Evolutionary conservation across 768 basidiomycete species (phyloP).

Genomic region (Zangia roseola): DNA sequence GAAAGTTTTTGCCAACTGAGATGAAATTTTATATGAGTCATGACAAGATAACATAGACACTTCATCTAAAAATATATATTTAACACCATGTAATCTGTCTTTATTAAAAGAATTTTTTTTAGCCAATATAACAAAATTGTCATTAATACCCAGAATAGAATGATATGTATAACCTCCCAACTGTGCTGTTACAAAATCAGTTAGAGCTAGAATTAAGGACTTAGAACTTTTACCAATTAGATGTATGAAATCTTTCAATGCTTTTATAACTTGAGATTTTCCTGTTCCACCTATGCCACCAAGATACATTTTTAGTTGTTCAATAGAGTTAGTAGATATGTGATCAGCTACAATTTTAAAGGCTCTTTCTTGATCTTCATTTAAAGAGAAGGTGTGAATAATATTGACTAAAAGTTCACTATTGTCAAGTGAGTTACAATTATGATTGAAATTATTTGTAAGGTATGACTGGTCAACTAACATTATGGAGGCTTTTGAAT

Average conservation of each 20-base stretch:
- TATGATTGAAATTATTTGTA: too few relatives aligned
- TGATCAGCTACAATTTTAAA: conserved; percentile 32
- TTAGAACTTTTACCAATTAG: conserved; percentile 15
- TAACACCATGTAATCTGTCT: conserved; percentile 22
- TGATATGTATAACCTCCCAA: conserved; percentile 38
- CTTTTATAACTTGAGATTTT: conserved; percentile 31
- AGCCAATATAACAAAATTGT: neutral
- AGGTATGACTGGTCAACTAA: too few relatives aligned
- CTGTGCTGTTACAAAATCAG: conserved; percentile 32
- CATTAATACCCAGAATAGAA: conserved; percentile 29
- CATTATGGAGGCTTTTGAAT: too few relatives aligned
- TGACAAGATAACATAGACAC: conserved; percentile 36
- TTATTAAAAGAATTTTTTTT: neutral
- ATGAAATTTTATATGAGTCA: neutral
- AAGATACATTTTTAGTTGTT: conserved; percentile 33
- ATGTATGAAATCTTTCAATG: conserved; percentile 21
- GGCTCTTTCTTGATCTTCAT: conserved; percentile 33
- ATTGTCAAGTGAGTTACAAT: too few relatives aligned
- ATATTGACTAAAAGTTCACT: too few relatives aligned
- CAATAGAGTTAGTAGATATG: conserved; percentile 4
- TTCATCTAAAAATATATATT: too few relatives aligned
- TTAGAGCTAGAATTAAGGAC: conserved; percentile 32
- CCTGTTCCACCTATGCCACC: conserved; percentile 37
- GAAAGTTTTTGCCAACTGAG: neutral
- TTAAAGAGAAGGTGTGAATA: too few relatives aligned